Conservation (phyloP, 257 asterid genomes). For the Buddleja alternifolia region DNA sequence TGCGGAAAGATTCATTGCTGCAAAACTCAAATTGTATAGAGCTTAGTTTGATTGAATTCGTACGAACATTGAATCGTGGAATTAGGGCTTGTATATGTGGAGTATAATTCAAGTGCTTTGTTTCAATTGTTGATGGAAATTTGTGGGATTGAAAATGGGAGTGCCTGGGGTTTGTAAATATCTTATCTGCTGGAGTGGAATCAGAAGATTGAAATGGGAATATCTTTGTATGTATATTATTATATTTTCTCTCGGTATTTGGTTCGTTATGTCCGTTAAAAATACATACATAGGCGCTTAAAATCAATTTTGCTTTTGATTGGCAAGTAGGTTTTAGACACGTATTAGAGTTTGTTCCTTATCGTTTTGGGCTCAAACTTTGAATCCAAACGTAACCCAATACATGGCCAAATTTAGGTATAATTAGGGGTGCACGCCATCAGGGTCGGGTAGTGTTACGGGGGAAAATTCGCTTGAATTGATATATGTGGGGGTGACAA, state of each 20-base stretch:
- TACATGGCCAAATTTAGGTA: no score
- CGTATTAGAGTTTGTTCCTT: constrained; percentile 20
- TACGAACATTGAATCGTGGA: constrained; percentile 14
- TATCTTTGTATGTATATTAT: neutral
- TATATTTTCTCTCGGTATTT: constrained; percentile 9
- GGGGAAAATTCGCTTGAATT: no score
- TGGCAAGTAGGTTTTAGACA: constrained; percentile 21
- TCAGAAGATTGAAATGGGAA: constrained; percentile 19
- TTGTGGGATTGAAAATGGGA: constrained; percentile 6
- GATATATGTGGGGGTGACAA: no score
- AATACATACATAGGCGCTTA: constrained; percentile 17
- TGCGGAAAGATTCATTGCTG: constrained; percentile 62
- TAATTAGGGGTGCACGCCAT: no score
- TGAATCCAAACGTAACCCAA: no score
- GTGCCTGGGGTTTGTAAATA: constrained; percentile 22
- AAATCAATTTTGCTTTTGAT: constrained; percentile 14
- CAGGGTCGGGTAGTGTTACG: no score
- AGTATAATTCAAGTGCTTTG: constrained; percentile 15
- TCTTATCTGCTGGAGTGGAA: constrained; percentile 40
- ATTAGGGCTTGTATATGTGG: constrained; percentile 18
- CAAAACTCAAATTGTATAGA: neutral
- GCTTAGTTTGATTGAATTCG: neutral
- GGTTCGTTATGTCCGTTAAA: constrained; percentile 40
- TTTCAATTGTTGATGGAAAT: constrained; percentile 15
- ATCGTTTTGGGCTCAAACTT: constrained; percentile 3